Evolutionary conservation across 805 yeast genomes (phyloP).

Genomic region (Zygoascus bituminiphila): DNA sequence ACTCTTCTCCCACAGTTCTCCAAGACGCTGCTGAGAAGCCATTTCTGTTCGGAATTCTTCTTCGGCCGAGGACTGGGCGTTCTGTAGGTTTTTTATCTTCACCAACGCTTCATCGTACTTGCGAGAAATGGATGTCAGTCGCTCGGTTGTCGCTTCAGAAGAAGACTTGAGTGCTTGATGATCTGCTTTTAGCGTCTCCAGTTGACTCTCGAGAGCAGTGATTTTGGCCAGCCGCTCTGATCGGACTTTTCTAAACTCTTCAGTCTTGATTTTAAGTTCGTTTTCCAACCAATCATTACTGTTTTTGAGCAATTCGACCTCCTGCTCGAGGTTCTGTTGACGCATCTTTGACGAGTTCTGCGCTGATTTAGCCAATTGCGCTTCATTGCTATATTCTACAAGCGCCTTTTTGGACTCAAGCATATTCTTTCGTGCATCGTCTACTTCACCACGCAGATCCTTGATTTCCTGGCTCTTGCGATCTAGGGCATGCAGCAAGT

Average conservation of each 20-base stretch:
- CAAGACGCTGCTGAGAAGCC: slow-evolving; percentile 51
- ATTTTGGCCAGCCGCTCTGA: slow-evolving; percentile 28
- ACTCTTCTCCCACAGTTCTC: slow-evolving; percentile 47
- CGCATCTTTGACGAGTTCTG: slow-evolving; percentile 28
- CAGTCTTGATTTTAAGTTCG: slow-evolving; percentile 29
- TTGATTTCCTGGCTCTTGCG: slow-evolving; percentile 24
- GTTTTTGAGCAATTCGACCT: slow-evolving; percentile 34
- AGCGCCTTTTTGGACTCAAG: slow-evolving; percentile 34
- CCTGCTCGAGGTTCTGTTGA: slow-evolving; percentile 35
- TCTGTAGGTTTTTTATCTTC: slow-evolving; percentile 41
- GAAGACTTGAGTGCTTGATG: slow-evolving; percentile 22
- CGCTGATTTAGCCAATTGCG: slow-evolving; percentile 29
- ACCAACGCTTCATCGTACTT: slow-evolving; percentile 37
- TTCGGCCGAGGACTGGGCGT: slow-evolving; percentile 35
- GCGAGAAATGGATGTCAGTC: slow-evolving; percentile 32
- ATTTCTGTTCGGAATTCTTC: slow-evolving; percentile 50
- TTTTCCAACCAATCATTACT: slow-evolving; percentile 37
- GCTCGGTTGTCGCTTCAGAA: slow-evolving; percentile 29
- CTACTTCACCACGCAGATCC: slow-evolving; percentile 33
- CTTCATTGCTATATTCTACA: slow-evolving; percentile 32
- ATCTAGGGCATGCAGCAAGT: slow-evolving; percentile 24
- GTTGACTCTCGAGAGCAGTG: slow-evolving; percentile 28
- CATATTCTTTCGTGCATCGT: slow-evolving; percentile 29
- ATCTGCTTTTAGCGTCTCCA: slow-evolving; percentile 32
- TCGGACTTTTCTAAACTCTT: slow-evolving; percentile 28